phyloP scores from a whole-genome alignment of 2,329 filamentous ascomycete species.

The Scedosporium aurantiacum region DNA sequence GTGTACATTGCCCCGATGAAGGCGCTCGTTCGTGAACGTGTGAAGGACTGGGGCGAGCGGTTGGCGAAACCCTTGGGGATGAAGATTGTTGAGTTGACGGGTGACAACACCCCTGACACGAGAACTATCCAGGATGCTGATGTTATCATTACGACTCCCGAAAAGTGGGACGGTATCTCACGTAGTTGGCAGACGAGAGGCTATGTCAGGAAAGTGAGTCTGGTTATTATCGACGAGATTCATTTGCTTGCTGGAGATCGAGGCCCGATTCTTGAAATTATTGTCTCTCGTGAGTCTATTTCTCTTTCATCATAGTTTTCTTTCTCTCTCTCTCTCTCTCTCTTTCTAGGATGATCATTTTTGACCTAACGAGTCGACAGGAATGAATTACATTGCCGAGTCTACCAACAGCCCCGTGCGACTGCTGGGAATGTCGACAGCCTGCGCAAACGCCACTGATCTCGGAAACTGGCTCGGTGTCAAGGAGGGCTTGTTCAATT shows the following conservation, averaged over 20 bases:
- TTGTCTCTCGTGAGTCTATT: constrained; percentile 52
- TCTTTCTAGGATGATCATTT: background rate
- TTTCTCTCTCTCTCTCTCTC: too few species aligned
- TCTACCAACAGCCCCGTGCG: constrained; percentile 84
- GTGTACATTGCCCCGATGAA: constrained; percentile 99
- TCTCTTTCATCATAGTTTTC: background rate
- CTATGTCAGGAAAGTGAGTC: constrained; percentile 86
- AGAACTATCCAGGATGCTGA: constrained; percentile 91
- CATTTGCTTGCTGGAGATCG: constrained; percentile 93
- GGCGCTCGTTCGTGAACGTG: constrained; percentile 87
- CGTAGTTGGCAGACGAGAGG: constrained; percentile 97
- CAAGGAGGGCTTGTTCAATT: constrained; percentile 92
- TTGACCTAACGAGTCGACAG: constrained; percentile 13
- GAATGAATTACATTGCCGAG: constrained; percentile 98
- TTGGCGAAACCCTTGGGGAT: constrained; percentile 68
- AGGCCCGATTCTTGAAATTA: constrained; percentile 96
- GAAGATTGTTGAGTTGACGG: constrained; percentile 88
- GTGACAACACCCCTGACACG: constrained; percentile 94
- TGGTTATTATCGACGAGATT: constrained; percentile 98
- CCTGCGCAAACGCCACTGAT: constrained; percentile 90
- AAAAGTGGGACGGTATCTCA: constrained; percentile 99
- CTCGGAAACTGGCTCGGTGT: constrained; percentile 95
- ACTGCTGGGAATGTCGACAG: constrained; percentile 96
- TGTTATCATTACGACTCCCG: constrained; percentile 97
- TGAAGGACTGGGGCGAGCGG: constrained; percentile 84